These are phyloP conservation scores for Crucibulum laeve DNA, from an alignment of 768 basidiomycete species.

Conservation along the genomic window DNA sequence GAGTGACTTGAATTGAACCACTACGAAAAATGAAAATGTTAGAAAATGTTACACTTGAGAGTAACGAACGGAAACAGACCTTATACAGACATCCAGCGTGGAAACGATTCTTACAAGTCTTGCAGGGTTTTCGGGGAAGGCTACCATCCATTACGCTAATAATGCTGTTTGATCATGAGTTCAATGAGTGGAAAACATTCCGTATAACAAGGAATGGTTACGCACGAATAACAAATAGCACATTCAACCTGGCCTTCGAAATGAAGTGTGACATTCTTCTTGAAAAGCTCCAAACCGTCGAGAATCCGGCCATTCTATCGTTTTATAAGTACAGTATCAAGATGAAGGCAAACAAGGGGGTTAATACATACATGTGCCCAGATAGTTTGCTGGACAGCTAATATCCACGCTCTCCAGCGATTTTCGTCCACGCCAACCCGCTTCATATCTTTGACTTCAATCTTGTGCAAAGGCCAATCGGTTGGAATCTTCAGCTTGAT, in stretches of 20 bases:
- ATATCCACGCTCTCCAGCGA: slow-evolving; percentile 90
- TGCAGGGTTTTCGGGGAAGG: slow-evolving; percentile 87
- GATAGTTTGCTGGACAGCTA: slow-evolving; percentile 87
- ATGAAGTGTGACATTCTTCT: slow-evolving; percentile 88
- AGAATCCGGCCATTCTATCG: slow-evolving; percentile 82
- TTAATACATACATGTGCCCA: slow-evolving; percentile 71
- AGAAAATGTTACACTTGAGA: background rate
- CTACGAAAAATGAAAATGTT: slow-evolving; percentile 28
- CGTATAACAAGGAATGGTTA: slow-evolving; percentile 1
- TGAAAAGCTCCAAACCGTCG: slow-evolving; percentile 87
- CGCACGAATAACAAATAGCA: slow-evolving; percentile 93
- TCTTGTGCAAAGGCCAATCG: slow-evolving; percentile 87
- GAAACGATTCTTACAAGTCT: slow-evolving; percentile 92
- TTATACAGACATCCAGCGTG: slow-evolving; percentile 91
- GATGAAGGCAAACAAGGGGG: background rate
- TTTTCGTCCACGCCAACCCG: slow-evolving; percentile 86
- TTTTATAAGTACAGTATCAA: slow-evolving; percentile 1
- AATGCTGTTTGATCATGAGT: slow-evolving; percentile 46
- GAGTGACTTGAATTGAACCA: slow-evolving; percentile 91
- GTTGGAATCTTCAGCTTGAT: slow-evolving; percentile 79
- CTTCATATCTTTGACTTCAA: slow-evolving; percentile 84
- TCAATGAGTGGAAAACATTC: background rate
- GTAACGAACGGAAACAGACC: slow-evolving; percentile 30
- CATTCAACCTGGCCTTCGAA: slow-evolving; percentile 97
- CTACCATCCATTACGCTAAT: slow-evolving; percentile 87